These are phyloP conservation scores for Mycena albidolilacea DNA, from an alignment of 768 basidiomycete genomes.

Conservation along the genomic window DNA sequence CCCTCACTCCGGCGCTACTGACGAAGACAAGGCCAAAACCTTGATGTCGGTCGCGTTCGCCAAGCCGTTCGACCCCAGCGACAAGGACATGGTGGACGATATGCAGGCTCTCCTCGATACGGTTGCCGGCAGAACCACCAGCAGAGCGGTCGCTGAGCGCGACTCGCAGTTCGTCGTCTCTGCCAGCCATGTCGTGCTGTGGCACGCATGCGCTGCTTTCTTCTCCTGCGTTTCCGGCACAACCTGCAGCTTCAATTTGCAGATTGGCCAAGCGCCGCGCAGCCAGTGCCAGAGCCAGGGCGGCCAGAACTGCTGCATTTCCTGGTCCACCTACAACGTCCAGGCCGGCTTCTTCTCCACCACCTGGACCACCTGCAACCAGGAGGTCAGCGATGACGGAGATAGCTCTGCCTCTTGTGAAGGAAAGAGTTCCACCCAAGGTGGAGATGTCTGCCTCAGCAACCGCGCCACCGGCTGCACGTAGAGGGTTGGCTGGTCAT, in stretches of 20 bases:
- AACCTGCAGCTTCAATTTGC: slow-evolving; percentile 22
- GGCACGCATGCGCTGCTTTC: slow-evolving; percentile 18
- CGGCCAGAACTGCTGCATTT: slow-evolving; percentile 29
- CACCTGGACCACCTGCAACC: slow-evolving; percentile 24
- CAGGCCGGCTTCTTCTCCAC: slow-evolving; percentile 25
- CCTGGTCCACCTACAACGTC: slow-evolving; percentile 21
- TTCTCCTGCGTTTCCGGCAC: slow-evolving; percentile 24
- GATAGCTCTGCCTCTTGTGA: slow-evolving; percentile 23
- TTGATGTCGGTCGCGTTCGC: slow-evolving; percentile 24
- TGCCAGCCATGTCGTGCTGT: slow-evolving; percentile 16
- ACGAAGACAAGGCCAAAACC: slow-evolving; percentile 18
- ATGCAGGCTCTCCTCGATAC: slow-evolving; percentile 22
- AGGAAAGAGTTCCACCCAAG: slow-evolving; percentile 15
- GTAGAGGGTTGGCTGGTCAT: slow-evolving; percentile 8
- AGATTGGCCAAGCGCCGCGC: slow-evolving; percentile 20
- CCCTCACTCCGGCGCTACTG: slow-evolving; percentile 20
- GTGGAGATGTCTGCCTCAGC: slow-evolving; percentile 26
- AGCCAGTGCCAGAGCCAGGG: slow-evolving; percentile 27
- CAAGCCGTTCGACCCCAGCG: slow-evolving; percentile 18
- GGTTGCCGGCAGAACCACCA: slow-evolving; percentile 22
- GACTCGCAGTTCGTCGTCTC: slow-evolving; percentile 19
- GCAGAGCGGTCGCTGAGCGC: slow-evolving; percentile 18
- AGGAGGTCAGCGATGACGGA: slow-evolving; percentile 20
- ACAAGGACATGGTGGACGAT: slow-evolving; percentile 14
- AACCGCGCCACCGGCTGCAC: slow-evolving; percentile 28